phyloP scores from a whole-genome alignment of 176 grass and related monocot species.

The Puccinellia tenuiflora region DNA sequence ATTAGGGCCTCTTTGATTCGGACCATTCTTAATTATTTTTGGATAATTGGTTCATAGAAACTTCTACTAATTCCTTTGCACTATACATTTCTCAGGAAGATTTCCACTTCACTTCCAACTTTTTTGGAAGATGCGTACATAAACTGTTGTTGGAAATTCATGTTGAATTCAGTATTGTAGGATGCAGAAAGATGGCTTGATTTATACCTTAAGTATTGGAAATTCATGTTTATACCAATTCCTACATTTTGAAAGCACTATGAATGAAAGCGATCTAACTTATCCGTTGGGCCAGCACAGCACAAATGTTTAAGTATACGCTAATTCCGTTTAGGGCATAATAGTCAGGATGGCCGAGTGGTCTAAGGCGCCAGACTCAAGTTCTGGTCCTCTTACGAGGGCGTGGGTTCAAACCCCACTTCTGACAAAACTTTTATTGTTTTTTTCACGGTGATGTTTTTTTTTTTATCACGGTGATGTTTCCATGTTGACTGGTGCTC shows the following conservation, averaged over 20 bases:
- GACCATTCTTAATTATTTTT: background rate
- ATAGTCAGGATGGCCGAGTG: conserved; percentile 94
- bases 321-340: too few species aligned
- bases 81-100: background rate
- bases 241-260: too few species aligned
- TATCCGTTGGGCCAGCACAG: too few species aligned
- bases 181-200: background rate
- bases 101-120: background rate
- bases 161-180: background rate
- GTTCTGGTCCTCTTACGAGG: conserved; percentile 68
- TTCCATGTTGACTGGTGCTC: too few species aligned
- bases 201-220: background rate
- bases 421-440: conserved; percentile 27
- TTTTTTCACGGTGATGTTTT: too few species aligned
- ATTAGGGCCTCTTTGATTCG: background rate
- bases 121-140: background rate
- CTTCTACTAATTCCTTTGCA: background rate
- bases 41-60: background rate
- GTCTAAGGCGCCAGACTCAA: conserved; percentile 99
- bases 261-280: too few species aligned
- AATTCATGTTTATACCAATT: background rate
- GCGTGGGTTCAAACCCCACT: conserved; percentile 77
- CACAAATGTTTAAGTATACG: too few species aligned
- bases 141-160: background rate
- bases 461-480: too few species aligned